phyloP scores from a whole-genome alignment of 768 basidiomycete species.

The Amanita jacksonii region DNA sequence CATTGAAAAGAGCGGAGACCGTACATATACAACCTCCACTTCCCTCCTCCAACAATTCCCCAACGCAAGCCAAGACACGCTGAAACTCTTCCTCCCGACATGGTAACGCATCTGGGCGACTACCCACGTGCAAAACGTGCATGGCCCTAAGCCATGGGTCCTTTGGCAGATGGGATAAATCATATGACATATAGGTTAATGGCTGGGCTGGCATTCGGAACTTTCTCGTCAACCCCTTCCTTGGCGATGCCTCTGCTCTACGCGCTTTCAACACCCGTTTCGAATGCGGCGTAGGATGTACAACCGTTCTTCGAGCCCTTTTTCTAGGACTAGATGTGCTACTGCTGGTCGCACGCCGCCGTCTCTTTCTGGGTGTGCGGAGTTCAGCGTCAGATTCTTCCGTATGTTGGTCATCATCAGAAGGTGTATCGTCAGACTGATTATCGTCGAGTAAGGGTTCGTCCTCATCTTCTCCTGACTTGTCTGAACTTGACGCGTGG shows the following conservation, averaged over 20 bases:
- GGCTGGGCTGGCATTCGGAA: slow-evolving; percentile 22
- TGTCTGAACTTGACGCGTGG: slow-evolving; percentile 9
- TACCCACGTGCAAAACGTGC: slow-evolving; percentile 88
- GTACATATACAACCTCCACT: slow-evolving; percentile 93
- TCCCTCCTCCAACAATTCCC: slow-evolving; percentile 83
- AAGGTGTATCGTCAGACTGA: slow-evolving; percentile 17
- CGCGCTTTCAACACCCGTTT: not conserved
- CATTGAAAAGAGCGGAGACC: slow-evolving; percentile 22
- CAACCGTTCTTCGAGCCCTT: slow-evolving; percentile 29
- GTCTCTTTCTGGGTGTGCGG: slow-evolving; percentile 44
- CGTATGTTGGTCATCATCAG: slow-evolving; percentile 18
- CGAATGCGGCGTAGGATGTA: slow-evolving; percentile 49
- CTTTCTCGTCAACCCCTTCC: slow-evolving; percentile 16
- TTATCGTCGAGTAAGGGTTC: slow-evolving; percentile 12
- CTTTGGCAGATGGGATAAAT: slow-evolving; percentile 45
- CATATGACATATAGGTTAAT: slow-evolving; percentile 21
- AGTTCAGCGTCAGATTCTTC: slow-evolving; percentile 18
- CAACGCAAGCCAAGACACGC: slow-evolving; percentile 64
- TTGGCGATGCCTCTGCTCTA: slow-evolving; percentile 8
- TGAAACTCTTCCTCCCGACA: slow-evolving; percentile 84
- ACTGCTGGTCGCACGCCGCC: slow-evolving; percentile 20
- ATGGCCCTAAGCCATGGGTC: slow-evolving; percentile 85
- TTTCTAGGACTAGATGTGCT: slow-evolving; percentile 15
- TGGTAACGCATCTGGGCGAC: slow-evolving; percentile 81
- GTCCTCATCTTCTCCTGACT: slow-evolving; percentile 19